Evolutionary conservation across 345 rosid genomes (phyloP), one percentile per base, ranked within the genome.

Genomic region (Euphorbia pulcherrima): DNA sequence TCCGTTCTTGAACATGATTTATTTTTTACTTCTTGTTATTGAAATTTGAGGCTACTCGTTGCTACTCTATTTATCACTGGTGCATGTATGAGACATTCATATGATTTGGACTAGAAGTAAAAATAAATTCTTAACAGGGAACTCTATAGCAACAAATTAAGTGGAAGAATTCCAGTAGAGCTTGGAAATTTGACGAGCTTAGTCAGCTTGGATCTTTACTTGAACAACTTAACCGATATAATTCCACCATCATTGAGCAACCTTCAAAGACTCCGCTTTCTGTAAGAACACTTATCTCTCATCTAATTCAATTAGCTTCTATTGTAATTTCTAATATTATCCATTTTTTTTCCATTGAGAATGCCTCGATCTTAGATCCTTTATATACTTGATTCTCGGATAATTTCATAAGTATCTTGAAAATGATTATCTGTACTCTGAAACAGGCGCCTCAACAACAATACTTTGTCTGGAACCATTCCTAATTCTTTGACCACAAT

Each of bases 151-250:
- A 90, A 88, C 78, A 80, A 83, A 77, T 78, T 90, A 59, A 83
- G 79, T 77, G 97, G 93, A 58, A 48, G 0, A 72, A 79, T 90
- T 74, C 97, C 97, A 6, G 90, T 85, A 30, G 88, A 86, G 82
- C 90, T 90, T 72, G 97, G 97, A 55, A 90, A 86, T 75, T 78
- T 90, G 87, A 77, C 86, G 40, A 80, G 74, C 75, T 74, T 90
- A 85, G 97, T 90, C 82, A 88, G 94, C 94, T 85, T 90, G 97
- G 97, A 90, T 86, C 92, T 90, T 82, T 90, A 84, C 88, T 72
- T 83, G 83, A 90, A 90, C 83, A 54, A 18, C 1, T 80, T 90
- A 78, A 71, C 1, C 63, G 94, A 94, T 39, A 68, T 24, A 18
- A 86, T 90, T 67, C 97, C 97, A 69, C 23, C 52, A 53, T 78